Evolutionary conservation across 1,284 basidiomycete genomes (phyloP), one percentile per base, ranked within the genome.

Genomic region (Vanrija sp.): DNA sequence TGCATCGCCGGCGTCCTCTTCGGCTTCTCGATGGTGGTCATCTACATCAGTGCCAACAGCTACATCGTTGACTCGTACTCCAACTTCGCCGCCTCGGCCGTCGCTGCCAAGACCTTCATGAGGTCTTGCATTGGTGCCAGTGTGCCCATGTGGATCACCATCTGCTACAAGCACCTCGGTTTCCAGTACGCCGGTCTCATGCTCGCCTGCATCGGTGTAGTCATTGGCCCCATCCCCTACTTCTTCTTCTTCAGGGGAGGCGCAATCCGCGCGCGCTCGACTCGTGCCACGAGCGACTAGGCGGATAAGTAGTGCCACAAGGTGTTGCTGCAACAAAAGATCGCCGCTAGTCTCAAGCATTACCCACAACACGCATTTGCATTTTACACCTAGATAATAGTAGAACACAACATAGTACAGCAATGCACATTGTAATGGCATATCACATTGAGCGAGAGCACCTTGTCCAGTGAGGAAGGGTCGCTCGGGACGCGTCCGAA

Each of bases 81-180:
- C 29, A 51, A 65, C 52, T 63, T 55, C 26, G 67, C 69, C 1
- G 76, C 78, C 1, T 75, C 73, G 12, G 78, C 76, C 4, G 70
- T 80, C 44, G 78, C 80, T 4, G 79, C 79, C 51, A 82, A 82
- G 67, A 80, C 79, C 0, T 71, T 82, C 19, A 65, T 79, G 49
- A 73, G 80, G 23, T 76, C 74, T 7, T 63, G 78, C 14, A 68
- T 76, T 47, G 81, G 80, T 12, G 77, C 74, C 2, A 61, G 62
- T 0, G 68, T 74, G 3, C 71, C 72, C 10, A 62, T 72, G 34
- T 72, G 70, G 70, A 51, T 55, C 23, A 48, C 46, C 1, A 46
- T 48, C 10, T 28, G 51, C 16, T 55, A 51, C 63, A 62, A 67
- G 58, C 64, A 65, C 49, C 54, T 72, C 48, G 60, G 61, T 3